Percentiles rank a stretch among this genome's conserved stretches.
These are phyloP conservation scores for Hansenula anomala DNA, from an alignment of 1,139 yeast genomes.

Conservation along the genomic window DNA sequence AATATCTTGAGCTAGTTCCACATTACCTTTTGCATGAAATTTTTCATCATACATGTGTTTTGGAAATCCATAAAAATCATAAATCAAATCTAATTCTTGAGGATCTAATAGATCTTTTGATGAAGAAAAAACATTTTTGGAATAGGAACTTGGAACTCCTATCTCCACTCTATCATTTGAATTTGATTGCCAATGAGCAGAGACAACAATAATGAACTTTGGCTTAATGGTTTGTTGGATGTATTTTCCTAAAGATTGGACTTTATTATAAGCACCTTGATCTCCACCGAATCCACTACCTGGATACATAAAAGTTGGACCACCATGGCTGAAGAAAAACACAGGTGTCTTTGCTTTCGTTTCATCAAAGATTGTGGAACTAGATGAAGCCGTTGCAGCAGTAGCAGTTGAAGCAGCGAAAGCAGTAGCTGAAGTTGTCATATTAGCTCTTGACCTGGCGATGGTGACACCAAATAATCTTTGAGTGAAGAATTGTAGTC, in stretches of 20 bases:
- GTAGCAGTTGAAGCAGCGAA: not conserved
- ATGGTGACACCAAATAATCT: conserved; percentile 1
- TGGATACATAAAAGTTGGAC: conserved; percentile 65
- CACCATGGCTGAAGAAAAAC: conserved; percentile 72
- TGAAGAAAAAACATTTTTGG: not conserved
- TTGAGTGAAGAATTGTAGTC: not conserved
- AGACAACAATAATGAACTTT: conserved; percentile 56
- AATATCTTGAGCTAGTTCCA: conserved; percentile 39
- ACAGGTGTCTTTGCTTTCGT: conserved; percentile 37
- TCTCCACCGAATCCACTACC: conserved; percentile 40
- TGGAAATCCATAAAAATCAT: conserved; percentile 76
- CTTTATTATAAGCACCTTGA: conserved; percentile 53
- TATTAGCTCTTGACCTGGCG: not conserved
- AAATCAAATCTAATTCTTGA: conserved; percentile 38
- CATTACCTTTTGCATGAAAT: conserved; percentile 47
- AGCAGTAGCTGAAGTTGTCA: not conserved
- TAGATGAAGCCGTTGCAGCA: not conserved
- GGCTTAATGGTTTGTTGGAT: conserved; percentile 51
- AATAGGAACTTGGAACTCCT: conserved; percentile 31
- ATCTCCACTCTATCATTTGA: conserved; percentile 40
- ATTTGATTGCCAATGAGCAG: conserved; percentile 74
- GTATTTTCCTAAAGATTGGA: conserved; percentile 43
- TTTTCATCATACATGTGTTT: conserved; percentile 54
- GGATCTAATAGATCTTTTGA: conserved; percentile 4
- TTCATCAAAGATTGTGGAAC: conserved; percentile 8